These are phyloP conservation scores for Rosa persica DNA, from an alignment of 306 rosid genomes.

Conservation along the genomic window DNA sequence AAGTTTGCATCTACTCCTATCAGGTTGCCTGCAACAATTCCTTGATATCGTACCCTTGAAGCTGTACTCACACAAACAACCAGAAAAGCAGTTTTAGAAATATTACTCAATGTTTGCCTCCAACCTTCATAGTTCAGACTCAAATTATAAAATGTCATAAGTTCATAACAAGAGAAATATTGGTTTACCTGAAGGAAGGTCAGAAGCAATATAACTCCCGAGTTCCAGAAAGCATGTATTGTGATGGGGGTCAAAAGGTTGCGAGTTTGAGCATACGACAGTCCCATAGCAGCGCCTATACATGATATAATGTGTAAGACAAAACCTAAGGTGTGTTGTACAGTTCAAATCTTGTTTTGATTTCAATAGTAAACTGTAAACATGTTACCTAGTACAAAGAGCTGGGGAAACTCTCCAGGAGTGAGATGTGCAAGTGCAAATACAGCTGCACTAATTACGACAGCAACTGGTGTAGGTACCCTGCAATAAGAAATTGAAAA, in stretches of 20 bases:
- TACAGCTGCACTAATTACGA: constrained; percentile 69
- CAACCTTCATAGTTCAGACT: neutral
- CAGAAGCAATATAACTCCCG: constrained; percentile 86
- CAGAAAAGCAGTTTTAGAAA: constrained; percentile 26
- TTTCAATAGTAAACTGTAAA: neutral
- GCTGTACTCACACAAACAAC: constrained; percentile 42
- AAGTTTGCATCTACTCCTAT: constrained; percentile 17
- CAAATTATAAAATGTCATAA: neutral
- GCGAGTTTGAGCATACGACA: constrained; percentile 94
- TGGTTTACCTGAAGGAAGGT: constrained; percentile 77
- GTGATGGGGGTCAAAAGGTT: constrained; percentile 96
- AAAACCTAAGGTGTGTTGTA: neutral
- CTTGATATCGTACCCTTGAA: constrained; percentile 96
- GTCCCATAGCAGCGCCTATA: constrained; percentile 81
- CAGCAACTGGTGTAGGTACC: constrained; percentile 93
- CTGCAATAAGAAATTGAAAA: constrained; percentile 39
- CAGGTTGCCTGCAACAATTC: constrained; percentile 82
- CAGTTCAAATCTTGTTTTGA: constrained; percentile 12
- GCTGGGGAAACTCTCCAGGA: constrained; percentile 95
- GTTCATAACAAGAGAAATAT: neutral
- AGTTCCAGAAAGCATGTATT: constrained; percentile 93
- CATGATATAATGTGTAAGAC: neutral
- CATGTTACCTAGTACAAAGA: constrained; percentile 80
- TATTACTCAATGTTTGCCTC: neutral
- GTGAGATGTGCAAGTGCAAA: constrained; percentile 97